These are phyloP conservation scores for Acanthamoeba royreba DNA, from an alignment of 208 protist species.

Conservation along the genomic window DNA sequence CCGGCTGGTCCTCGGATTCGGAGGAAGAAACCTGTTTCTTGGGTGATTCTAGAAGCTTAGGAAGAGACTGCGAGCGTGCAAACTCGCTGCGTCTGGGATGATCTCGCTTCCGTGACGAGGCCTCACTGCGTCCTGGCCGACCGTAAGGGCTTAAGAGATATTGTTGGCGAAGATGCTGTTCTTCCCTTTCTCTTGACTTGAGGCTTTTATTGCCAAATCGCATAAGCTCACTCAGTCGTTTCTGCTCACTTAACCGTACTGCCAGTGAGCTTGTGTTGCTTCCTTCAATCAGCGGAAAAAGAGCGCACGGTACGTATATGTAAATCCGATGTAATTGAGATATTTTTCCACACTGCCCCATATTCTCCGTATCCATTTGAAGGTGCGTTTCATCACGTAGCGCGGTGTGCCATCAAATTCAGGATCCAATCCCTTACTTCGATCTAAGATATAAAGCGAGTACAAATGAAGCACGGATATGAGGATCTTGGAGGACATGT, in stretches of 20 bases:
- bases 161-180: neutral
- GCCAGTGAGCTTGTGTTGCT: neutral
- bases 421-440: neutral
- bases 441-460: neutral
- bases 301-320: neutral
- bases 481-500: neutral
- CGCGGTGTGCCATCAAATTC: constrained; percentile 24
- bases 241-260: neutral
- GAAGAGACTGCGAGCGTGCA: neutral
- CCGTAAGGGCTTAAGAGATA: neutral
- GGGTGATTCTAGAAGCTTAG: too few species aligned
- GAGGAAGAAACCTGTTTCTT: too few species aligned
- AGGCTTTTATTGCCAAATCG: neutral
- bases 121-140: neutral
- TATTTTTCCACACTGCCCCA: neutral
- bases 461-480: neutral
- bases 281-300: neutral
- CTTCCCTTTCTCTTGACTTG: neutral
- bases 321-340: neutral
- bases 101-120: neutral
- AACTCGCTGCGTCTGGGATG: neutral
- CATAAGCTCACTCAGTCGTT: neutral
- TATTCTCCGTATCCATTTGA: neutral
- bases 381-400: neutral
- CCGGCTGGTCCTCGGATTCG: neutral